Evolutionary conservation across 495 filamentous ascomycete species (phyloP).

Genomic region (Xylona heveae): DNA sequence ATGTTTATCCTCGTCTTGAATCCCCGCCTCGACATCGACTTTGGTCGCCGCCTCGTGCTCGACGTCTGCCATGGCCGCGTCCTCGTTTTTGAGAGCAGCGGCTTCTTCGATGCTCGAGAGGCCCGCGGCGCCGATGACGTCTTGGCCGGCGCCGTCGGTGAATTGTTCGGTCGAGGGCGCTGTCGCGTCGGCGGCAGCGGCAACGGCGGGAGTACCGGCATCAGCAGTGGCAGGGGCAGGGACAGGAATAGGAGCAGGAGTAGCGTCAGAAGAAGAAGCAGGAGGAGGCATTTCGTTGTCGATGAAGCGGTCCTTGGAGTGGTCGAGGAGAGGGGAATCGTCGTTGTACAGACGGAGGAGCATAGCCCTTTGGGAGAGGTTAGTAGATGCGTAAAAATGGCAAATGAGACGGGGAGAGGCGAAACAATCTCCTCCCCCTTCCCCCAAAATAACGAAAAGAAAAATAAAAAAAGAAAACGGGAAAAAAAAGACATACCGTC

Average conservation of each 20-base stretch:
- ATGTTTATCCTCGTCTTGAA: conserved; percentile 12
- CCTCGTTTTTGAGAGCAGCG: background rate
- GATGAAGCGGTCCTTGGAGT: conserved; percentile 13
- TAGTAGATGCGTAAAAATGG: conserved; percentile 2
- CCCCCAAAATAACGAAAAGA: too few relatives aligned
- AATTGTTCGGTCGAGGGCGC: too few relatives aligned
- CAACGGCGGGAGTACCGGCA: too few relatives aligned
- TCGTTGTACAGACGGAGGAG: conserved; percentile 81
- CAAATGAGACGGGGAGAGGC: too few relatives aligned
- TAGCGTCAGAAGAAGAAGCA: too few relatives aligned
- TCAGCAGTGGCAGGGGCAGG: too few relatives aligned
- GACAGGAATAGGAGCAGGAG: too few relatives aligned
- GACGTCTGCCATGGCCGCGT: background rate
- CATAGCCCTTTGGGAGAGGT: conserved; percentile 37
- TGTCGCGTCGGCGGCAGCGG: too few relatives aligned
- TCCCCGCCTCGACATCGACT: conserved; percentile 34
- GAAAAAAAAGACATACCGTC: conserved; percentile 22
- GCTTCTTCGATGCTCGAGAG: background rate
- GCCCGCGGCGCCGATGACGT: too few relatives aligned
- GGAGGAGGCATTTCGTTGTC: too few relatives aligned
- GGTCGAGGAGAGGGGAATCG: conserved; percentile 38
- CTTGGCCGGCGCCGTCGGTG: too few relatives aligned
- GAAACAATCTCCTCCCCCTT: too few relatives aligned
- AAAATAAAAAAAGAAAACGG: background rate
- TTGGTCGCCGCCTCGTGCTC: conserved; percentile 21